Evolutionary conservation across 495 filamentous ascomycete species (phyloP), one percentile per base, ranked within the genome.

Genomic region (Neurospora sp.): DNA sequence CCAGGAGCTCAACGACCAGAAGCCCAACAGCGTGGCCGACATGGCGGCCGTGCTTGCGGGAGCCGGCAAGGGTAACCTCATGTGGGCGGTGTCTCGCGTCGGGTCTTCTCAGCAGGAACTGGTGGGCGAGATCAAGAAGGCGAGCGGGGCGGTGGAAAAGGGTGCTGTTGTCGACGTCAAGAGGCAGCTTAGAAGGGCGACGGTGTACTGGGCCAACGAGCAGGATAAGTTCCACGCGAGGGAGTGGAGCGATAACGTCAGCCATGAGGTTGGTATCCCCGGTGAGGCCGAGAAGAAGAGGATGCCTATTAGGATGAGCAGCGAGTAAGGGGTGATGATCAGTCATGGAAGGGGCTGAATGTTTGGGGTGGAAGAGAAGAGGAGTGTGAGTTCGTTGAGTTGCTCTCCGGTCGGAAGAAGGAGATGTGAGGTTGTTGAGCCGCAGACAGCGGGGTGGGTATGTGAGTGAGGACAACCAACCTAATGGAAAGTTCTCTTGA

Each of bases 11-110:
- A 94, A 93, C 90, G 85, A 97, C 84, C 93, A 97, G 85, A 93
- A 91, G 81, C 92, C 92, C n/a, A 97, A 94, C 79, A 87, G 85
- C 12, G 85, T 97, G 23, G 96, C 96, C 38, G 96, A 99, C 81
- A 82, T 98, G 35, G 93, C 96, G 1, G 90, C 89, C 35, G 91
- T 96, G 11, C 83, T 98, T 69, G 80, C 76, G 6, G 89, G 89
- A 9, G 46, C 74, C 0, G 86, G 83, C 54, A 80, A 83, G 77
- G 82, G 82, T 35, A 85, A 85, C 73, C 82, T 80, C 75, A 85
- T 89, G 71, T 81, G 80, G 71, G 79, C 79, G 66, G 78, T 82
- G 38, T 79, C 81, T 38, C 75, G 66, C 70, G 42, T 76, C 74
- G 8, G 77, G n/a, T n/a, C n/a, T n/a, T n/a, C 77, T 84, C 59